phyloP scores from a whole-genome alignment of 179 eudicot genomes.

The Carnegiea gigantea region DNA sequence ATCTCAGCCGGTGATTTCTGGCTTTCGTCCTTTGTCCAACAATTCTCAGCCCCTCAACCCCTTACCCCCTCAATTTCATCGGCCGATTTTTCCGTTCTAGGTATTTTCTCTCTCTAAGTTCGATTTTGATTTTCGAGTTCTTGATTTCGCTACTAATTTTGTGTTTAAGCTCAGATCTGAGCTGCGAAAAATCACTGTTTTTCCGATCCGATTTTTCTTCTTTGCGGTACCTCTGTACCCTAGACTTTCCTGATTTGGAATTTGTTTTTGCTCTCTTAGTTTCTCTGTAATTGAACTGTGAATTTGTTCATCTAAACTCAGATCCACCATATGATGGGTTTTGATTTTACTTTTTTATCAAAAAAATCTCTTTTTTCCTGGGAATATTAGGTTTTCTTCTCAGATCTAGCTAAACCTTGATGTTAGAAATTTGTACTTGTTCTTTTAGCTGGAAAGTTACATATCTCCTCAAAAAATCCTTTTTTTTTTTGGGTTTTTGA shows the following conservation, averaged over 20 bases:
- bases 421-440: not conserved
- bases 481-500: not conserved
- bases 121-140: not conserved
- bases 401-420: conserved; percentile 2
- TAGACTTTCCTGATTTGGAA: not conserved
- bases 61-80: not conserved
- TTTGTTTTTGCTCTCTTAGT: not conserved
- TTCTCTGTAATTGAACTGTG: not conserved
- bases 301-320: not conserved
- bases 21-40: conserved; percentile 26
- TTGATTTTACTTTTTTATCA: not conserved
- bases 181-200: not conserved
- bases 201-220: not conserved
- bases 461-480: too few species aligned
- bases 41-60: not conserved
- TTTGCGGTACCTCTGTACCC: not conserved
- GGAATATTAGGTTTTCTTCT: not conserved
- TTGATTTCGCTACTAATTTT: not conserved
- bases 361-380: not conserved
- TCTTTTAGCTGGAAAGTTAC: not conserved
- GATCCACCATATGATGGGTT: not conserved
- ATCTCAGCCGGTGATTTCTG: conserved; percentile 9
- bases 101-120: not conserved
- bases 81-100: not conserved
- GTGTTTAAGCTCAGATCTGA: conserved; percentile 7